Conservation (phyloP, 2,329 filamentous ascomycete genomes). For the Talaromyces sp. region DNA sequence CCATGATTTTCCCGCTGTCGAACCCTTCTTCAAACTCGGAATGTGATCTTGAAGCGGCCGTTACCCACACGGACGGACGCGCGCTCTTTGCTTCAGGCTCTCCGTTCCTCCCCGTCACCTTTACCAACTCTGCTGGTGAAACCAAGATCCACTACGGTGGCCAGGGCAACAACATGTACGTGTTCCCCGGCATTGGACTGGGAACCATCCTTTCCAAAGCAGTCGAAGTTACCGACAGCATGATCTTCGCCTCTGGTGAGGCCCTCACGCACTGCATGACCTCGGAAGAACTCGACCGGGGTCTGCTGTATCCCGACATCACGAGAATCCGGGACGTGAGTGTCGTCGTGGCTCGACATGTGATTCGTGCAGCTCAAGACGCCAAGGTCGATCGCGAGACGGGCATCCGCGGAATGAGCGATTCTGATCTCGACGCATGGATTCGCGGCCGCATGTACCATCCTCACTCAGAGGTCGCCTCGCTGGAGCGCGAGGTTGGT, state of each 20-base stretch:
- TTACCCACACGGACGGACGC: slow-evolving; percentile 83
- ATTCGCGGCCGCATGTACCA: slow-evolving; percentile 48
- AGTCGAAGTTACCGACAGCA: slow-evolving; percentile 79
- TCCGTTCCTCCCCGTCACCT: slow-evolving; percentile 71
- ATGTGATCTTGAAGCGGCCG: slow-evolving; percentile 92
- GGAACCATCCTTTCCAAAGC: slow-evolving; percentile 89
- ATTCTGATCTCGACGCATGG: slow-evolving; percentile 41
- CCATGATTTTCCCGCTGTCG: slow-evolving; percentile 93
- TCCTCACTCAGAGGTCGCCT: slow-evolving; percentile 42
- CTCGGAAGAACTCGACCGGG: slow-evolving; percentile 72
- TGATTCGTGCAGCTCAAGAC: slow-evolving; percentile 84
- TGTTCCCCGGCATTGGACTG: slow-evolving; percentile 94
- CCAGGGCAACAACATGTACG: slow-evolving; percentile 79
- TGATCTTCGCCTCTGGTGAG: slow-evolving; percentile 92
- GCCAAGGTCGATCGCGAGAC: slow-evolving; percentile 62
- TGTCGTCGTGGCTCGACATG: slow-evolving; percentile 78
- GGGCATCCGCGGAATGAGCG: slow-evolving; percentile 37
- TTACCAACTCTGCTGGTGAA: slow-evolving; percentile 55
- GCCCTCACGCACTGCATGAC: slow-evolving; percentile 74
- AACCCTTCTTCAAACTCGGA: slow-evolving; percentile 96
- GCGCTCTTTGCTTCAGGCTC: slow-evolving; percentile 94
- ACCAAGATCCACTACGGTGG: slow-evolving; percentile 68
- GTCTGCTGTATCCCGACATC: slow-evolving; percentile 86
- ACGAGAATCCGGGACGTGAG: slow-evolving; percentile 88
- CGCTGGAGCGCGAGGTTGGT: slow-evolving; percentile 43